Conservation (phyloP, 805 yeast species). For the Lipomyces mesembrius region DNA sequence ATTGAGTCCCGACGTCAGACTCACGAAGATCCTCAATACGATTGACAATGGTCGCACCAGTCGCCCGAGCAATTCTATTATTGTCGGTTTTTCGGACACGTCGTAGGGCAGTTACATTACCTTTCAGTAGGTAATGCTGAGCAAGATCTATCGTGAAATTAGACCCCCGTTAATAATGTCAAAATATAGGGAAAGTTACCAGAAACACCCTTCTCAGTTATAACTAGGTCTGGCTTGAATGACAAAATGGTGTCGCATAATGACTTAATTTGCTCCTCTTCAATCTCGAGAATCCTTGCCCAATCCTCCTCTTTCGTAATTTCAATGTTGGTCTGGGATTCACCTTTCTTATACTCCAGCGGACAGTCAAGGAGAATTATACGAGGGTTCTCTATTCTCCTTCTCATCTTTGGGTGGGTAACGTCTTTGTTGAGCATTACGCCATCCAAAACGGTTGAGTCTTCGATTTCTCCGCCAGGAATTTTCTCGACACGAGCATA, state of each 20-base stretch:
- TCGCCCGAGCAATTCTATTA: constrained; percentile 94
- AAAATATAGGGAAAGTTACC: constrained; percentile 44
- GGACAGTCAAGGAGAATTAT: constrained; percentile 93
- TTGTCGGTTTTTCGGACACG: constrained; percentile 95
- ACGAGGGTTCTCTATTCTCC: constrained; percentile 85
- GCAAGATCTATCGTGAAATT: constrained; percentile 61
- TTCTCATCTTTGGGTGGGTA: constrained; percentile 97
- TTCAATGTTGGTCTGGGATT: constrained; percentile 96
- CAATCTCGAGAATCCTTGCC: constrained; percentile 92
- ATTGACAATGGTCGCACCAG: constrained; percentile 97
- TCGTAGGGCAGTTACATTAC: constrained; percentile 89
- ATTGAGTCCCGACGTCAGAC: constrained; percentile 81
- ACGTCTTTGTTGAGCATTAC: constrained; percentile 93
- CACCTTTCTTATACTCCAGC: constrained; percentile 97
- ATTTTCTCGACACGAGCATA: constrained; percentile 93
- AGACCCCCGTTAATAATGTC: not conserved
- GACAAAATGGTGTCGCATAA: constrained; percentile 84
- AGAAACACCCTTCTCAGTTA: constrained; percentile 97
- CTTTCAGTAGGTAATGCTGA: constrained; percentile 92
- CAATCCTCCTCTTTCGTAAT: constrained; percentile 95
- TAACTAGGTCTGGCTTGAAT: constrained; percentile 89
- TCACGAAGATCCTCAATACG: constrained; percentile 93
- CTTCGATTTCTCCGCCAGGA: constrained; percentile 97
- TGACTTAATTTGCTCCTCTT: constrained; percentile 91
- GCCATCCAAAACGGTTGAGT: constrained; percentile 86